Evolutionary conservation across 2,329 filamentous ascomycete species (phyloP).

Genomic region (Huntiella bhutanensis): DNA sequence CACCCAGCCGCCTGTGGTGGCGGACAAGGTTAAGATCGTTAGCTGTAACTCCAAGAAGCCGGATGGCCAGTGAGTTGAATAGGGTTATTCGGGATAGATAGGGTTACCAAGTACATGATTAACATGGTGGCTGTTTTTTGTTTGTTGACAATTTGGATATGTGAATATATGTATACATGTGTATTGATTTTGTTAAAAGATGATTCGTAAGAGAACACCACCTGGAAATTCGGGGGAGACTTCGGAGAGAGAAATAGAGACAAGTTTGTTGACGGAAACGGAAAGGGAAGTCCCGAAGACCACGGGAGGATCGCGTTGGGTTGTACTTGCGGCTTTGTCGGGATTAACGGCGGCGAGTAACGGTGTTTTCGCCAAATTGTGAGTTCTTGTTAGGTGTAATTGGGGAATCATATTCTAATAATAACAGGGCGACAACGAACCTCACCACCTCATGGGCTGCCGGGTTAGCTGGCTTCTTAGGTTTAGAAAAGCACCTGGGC

Average conservation of each 20-base stretch:
- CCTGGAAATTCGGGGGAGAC: no score
- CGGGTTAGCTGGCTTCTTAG: constrained; percentile 25
- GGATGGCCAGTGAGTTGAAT: constrained; percentile 18
- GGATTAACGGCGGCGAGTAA: constrained; percentile 67
- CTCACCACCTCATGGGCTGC: constrained; percentile 31
- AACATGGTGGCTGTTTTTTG: no score
- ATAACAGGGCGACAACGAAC: constrained; percentile 33
- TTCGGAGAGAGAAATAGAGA: no score
- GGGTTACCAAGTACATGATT: no score
- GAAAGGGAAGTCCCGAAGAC: not conserved
- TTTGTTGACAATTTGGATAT: no score
- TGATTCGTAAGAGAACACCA: no score
- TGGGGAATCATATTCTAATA: not conserved
- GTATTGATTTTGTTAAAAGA: no score
- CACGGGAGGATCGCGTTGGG: constrained; percentile 26
- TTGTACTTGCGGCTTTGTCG: constrained; percentile 52
- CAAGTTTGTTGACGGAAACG: no score
- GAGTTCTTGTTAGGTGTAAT: constrained; percentile 17
- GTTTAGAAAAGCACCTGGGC: constrained; percentile 22
- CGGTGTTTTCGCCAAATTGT: constrained; percentile 71
- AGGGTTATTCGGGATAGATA: no score
- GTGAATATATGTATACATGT: no score
- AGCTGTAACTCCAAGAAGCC: constrained; percentile 79
- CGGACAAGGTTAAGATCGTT: constrained; percentile 95
- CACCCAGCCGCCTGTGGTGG: constrained; percentile 44